Evolutionary conservation across 306 rosid genomes (phyloP), one percentile per base, ranked within the genome.

Genomic region (Quillaja saponaria): DNA sequence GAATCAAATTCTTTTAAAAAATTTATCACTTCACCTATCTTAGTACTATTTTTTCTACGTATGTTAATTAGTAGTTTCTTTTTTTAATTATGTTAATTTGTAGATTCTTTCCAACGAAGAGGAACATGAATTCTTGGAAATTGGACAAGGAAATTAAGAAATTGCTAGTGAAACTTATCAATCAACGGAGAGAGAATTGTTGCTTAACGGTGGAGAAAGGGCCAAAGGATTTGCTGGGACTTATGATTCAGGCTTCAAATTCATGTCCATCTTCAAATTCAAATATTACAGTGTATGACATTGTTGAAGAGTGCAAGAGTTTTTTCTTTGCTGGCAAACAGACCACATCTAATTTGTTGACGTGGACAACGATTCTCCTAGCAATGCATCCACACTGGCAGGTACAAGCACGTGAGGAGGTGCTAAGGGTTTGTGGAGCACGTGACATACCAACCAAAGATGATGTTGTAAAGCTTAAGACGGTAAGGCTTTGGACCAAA

Each of bases 321-420:
- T 94, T 94, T 55, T 94, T 94, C 96, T 94, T 94, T 76, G 99
- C 99, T 13, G 99, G 99, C 45, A 94, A 87, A 74, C 97, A 94
- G 58, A 94, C 99, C 71, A 94, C 99, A 34, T 89, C 99, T n/a
- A 94, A 90, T 68, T 55, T 94, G 91, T 82, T 94, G 86, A 94
- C 99, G 80, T 94, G 99, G 99, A 77, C 99, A 15, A 94, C 95
- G 66, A 81, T 87, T 61, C 89, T 94, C 33, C 81, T 94, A 5
- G 97, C 99, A 10, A 94, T 89, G 96, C 99, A 94, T 81, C 97
- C 97, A 47, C 87, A 76, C 0, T 94, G 99, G 99, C 99, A 94
- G 75, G 66, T 63, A n/a, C 77, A 17, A 71, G 99, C 99, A 85
- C 96, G 99, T 81, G 95, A 81, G 5, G 99, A 94, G 86, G 76